Evolutionary conservation across 1,284 basidiomycete genomes (phyloP), one percentile per base, ranked within the genome.

Genomic region (Porphyrellus sp.): DNA sequence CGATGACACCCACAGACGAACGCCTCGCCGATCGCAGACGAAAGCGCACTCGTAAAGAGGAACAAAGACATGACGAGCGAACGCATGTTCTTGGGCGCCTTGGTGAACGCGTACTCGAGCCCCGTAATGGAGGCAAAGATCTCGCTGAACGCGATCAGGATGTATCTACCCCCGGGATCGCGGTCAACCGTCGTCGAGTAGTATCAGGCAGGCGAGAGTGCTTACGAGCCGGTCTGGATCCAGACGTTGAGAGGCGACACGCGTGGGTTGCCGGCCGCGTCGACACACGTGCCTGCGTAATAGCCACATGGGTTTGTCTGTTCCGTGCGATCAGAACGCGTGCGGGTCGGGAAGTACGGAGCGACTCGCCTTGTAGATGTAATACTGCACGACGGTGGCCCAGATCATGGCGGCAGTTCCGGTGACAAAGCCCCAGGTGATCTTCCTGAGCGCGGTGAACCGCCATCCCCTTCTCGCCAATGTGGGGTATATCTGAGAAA

Each of bases 41-140:
- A 69, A 47, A 91, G 52, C 18, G 89, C 87, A 31, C 68, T 79
- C 67, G 71, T 85, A 74, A 93, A 90, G 35, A 92, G 72, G 75
- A 82, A 89, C 23, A 86, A 59, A 38, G 80, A 72, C 83, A 88
- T 89, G 53, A 91, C 86, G 54, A 91, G 77, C 38, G 84, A 87
- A 20, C 82, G 81, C 89, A 91, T 91, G 70, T 89, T 89, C 71
- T 77, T 82, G 12, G 89, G 88, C 13, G 86, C 85, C 67, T 91
- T 93, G 54, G 87, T 91, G 75, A 89, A 93, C n/a, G 91, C 92
- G 67, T 93, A 93, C 70, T 95, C 92, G 59, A 89, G 76, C 9
- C 85, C 85, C 0, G 91, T 93, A 70, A 95, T 91, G 9, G 86
- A 89, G 1, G 91, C 89, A 49, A 95, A 80, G 64, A 95, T 91